Evolutionary conservation across 352 stramenopile species (phyloP), one percentile per base, ranked within the genome.

Genomic region (Phytophthora agathidicida): DNA sequence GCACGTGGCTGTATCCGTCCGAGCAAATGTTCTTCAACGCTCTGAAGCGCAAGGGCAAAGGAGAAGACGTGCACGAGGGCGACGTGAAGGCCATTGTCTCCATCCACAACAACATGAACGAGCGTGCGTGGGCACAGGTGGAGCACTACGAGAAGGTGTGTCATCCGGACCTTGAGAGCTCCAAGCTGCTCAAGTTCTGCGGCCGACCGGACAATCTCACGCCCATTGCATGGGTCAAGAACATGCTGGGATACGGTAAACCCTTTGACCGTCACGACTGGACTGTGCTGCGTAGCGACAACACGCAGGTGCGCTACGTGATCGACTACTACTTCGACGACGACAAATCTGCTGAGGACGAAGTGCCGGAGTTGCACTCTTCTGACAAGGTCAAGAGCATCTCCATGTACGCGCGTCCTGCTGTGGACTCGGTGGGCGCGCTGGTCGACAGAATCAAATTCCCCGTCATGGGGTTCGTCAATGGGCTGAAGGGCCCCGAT

Each of bases 21-120:
- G 96, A 98, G 47, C 97, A 99, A 87, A 99, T 99, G 96, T 99
- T 99, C 80, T 99, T 96, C 75, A 99, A 99, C 73, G 94, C 97
- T 24, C 84, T 99, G 20, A 89, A 89, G 42, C 84, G 97, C 51
- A 99, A 99, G 77, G 93, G 93, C 42, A 99, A 99, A 78, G 86
- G 95, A 56, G 94, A 97, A n/a, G 94, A 98, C 53, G 96, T 98
- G 36, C 89, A 98, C 56, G 94, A 98, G 48, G 86, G 81, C 26
- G 88, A 98, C 53, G 91, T 99, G 43, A 78, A 73, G n/a, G 87
- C 77, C 30, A 98, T 99, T 13, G 96, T 99, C 23, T 96, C 96
- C 16, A 98, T 99, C 61, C 98, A 99, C 86, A 99, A 99, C 85
- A 98, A 98, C 75, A 99, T 99, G 98, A 99, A 99, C 81, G 98